Base-by-base conservation (phyloP, 2,329 filamentous ascomycete species). In the Colletotrichum tamarilloi region DNA sequence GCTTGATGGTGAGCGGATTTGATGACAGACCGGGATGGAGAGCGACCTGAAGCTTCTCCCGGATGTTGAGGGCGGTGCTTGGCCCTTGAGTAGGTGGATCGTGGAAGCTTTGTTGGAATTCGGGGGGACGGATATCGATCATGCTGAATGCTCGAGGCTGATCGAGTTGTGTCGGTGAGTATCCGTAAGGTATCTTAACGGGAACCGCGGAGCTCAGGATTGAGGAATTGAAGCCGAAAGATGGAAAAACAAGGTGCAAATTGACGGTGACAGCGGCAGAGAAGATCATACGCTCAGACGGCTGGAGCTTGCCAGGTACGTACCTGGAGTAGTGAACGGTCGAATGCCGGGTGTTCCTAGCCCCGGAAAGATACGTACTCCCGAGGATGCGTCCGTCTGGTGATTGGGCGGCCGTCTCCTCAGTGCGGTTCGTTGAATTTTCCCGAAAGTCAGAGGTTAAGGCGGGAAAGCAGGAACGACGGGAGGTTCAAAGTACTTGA, bases 1-100 rank as follows among this genome's bases (percentile, higher is more conserved):
- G 30, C 5, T 26, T 26, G 60, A 16, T 58, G 28, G 38, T 69
- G 59, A 35, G 52, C 32, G 60, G 60, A 46, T 69, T 64, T 53
- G 53, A 24, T 24, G 67, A 57, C 4, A 32, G 65, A 35, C 56
- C 52, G 19, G 42, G 65, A 49, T 14, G 19, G 26, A 22, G 38
- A 52, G 19, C 22, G 9, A 30, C 35, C 8, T 53, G 30, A 62
- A 49, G 59, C 24, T 30, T 35, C n/a, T 5, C 14, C 19, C 7
- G 30, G 7, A 53, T 22, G 28, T 49, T 22, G 26, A 3, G n/a
- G 59, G 30, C 46, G 4, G 22, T 30, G 32, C 12, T 57, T 11
- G 30, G 49, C 30, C 3, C 19, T 49, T 22, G 42, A 49, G 9
- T 35, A 35, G 32, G 38, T 42, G 38, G 38, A 42, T 6, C 16